phyloP scores from a whole-genome alignment of 345 rosid species.

The Alliaria petiolata region DNA sequence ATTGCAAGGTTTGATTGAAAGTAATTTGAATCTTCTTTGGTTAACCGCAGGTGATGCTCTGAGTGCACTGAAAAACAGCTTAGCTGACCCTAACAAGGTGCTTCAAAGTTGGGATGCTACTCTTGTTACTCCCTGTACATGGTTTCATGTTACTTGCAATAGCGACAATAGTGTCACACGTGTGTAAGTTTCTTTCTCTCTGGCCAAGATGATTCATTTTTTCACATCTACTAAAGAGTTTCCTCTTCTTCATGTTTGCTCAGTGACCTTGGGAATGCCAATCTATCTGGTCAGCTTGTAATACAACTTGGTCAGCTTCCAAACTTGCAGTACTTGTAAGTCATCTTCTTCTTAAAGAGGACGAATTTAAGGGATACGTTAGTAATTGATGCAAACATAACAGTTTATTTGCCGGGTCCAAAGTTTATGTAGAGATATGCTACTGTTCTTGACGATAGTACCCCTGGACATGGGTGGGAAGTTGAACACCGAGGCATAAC shows the following conservation, averaged over 20 bases:
- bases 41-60: conserved; percentile 68
- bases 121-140: conserved; percentile 85
- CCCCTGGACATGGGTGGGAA: background rate
- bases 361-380: background rate
- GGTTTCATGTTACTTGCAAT: conserved; percentile 93
- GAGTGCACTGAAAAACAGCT: conserved; percentile 61
- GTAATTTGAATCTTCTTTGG: background rate
- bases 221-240: background rate
- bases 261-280: conserved; percentile 47
- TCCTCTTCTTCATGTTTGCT: background rate
- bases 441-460: background rate
- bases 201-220: background rate
- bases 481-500: background rate
- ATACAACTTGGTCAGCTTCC: conserved; percentile 46
- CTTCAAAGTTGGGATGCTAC: conserved; percentile 96
- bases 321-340: conserved; percentile 93
- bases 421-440: background rate
- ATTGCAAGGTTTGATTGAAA: background rate
- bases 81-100: conserved; percentile 74
- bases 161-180: conserved; percentile 76
- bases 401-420: background rate
- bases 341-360: conserved; percentile 15
- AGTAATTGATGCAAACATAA: background rate
- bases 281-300: conserved; percentile 39
- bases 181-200: conserved; percentile 60